Evolutionary conservation across 2,329 filamentous ascomycete species (phyloP), one percentile per base, ranked within the genome.

Genomic region (Paraphaeosphaeria minitans): DNA sequence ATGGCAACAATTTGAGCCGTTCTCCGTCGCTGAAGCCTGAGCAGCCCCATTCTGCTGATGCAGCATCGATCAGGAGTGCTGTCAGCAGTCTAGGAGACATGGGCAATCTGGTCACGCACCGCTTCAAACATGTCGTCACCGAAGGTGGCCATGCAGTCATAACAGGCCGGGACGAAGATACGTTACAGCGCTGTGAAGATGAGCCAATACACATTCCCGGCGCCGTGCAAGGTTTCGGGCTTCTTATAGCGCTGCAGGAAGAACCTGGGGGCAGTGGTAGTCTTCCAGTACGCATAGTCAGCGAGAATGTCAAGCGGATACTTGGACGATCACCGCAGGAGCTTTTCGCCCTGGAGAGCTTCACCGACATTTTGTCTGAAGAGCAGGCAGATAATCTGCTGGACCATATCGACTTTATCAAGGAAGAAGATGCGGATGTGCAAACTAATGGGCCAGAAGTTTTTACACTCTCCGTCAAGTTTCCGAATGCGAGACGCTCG

Each of bases 181-280:
- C 83, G 0, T 78, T 95, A 46, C 90, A 96, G 71, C 85, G 87
- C 53, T 97, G 93, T 70, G 93, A 97, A 75, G 93, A 97, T 69
- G 93, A 97, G 69, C 92, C 93, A 0, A 96, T 97, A 27, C 92
- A 94, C 64, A 89, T 92, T 1, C 93, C 93, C 0, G 92, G 92
- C 35, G 90, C 91, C 1, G 79, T 93, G 0, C 93, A 97, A 73
- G 83, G 85, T 1, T 97, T 96, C 66, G 93, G 93, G 1, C 81
- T 91, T 4, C 79, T 97, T 24, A 69, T 97, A 33, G 92, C 89
- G 0, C 75, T 97, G 21, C 85, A 88, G 55, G 90, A 93, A 72
- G 87, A 91, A 55, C 72, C 78, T 0, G 87, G 90, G 39, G 89
- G 69, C 9, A 70, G 49, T 24, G 72, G 89, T 3, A 85, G 84